phyloP scores from a whole-genome alignment of 306 rosid genomes.

The Malus orientalis region DNA sequence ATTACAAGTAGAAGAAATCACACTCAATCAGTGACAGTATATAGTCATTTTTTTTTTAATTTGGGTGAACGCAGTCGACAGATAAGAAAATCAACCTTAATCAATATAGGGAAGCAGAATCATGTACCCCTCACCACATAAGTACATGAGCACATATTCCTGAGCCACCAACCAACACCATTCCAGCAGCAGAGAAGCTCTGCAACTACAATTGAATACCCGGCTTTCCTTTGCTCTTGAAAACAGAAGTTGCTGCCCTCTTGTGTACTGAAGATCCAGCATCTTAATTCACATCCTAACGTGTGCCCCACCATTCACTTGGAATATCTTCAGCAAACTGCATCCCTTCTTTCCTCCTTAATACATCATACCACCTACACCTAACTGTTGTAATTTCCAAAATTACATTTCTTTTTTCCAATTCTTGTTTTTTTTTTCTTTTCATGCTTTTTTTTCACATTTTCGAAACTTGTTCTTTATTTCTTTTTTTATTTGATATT shows the following conservation, averaged over 20 bases:
- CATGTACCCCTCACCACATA: slow-evolving; percentile 43
- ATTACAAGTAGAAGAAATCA: neutral
- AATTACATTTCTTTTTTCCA: neutral
- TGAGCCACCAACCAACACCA: slow-evolving; percentile 51
- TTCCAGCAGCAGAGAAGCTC: slow-evolving; percentile 49
- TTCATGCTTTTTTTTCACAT: slow-evolving; percentile 9
- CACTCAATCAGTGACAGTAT: too few species aligned
- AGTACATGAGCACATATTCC: slow-evolving; percentile 35
- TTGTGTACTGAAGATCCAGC: slow-evolving; percentile 43
- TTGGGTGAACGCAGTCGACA: slow-evolving; percentile 1
- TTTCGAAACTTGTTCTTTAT: neutral
- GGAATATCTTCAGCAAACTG: slow-evolving; percentile 23
- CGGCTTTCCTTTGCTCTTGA: slow-evolving; percentile 42
- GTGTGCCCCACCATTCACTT: slow-evolving; percentile 32
- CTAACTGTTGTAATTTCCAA: neutral
- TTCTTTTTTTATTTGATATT: neutral
- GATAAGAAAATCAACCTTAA: slow-evolving; percentile 30
- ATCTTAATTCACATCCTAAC: slow-evolving; percentile 35
- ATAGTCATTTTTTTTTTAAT: neutral
- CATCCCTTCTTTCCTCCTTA: slow-evolving; percentile 8
- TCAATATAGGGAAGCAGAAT: slow-evolving; percentile 24
- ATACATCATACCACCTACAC: neutral
- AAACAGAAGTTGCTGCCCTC: slow-evolving; percentile 37
- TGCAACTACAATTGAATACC: slow-evolving; percentile 46
- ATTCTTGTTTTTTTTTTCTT: neutral